Conservation (phyloP, 805 yeast species). For the Torulaspora franciscae region DNA sequence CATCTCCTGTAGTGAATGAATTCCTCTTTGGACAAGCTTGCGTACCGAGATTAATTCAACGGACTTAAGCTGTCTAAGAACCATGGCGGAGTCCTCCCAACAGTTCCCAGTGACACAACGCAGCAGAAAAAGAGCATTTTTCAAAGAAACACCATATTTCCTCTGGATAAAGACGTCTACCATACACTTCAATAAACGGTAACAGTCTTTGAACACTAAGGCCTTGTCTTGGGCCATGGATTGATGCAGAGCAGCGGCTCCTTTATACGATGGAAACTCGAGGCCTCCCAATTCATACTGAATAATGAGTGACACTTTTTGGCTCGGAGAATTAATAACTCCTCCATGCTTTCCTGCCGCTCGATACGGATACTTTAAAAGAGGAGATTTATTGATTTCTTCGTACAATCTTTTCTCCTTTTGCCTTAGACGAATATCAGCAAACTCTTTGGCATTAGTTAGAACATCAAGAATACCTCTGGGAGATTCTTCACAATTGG, state of each 20-base stretch:
- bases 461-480: conserved; percentile 29
- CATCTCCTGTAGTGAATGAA: conserved; percentile 35
- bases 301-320: conserved; percentile 41
- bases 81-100: conserved; percentile 48
- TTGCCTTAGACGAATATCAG: conserved; percentile 39
- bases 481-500: conserved; percentile 13
- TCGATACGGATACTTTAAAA: conserved; percentile 38
- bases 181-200: conserved; percentile 42
- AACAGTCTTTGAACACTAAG: conserved; percentile 40
- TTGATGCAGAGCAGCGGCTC: conserved; percentile 38
- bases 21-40: conserved; percentile 37
- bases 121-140: conserved; percentile 36
- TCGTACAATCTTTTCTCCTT: conserved; percentile 44
- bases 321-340: conserved; percentile 27
- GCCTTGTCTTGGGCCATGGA: conserved; percentile 43
- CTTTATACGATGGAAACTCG: conserved; percentile 43
- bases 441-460: conserved; percentile 40
- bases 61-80: conserved; percentile 45
- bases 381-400: conserved; percentile 41
- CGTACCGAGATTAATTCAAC: conserved; percentile 42
- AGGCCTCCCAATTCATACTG: conserved; percentile 50
- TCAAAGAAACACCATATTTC: conserved; percentile 41
- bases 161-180: conserved; percentile 42
- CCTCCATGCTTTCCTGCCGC: conserved; percentile 27
- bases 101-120: conserved; percentile 43